Base-by-base conservation (phyloP, 2,329 filamentous ascomycete genomes). In the Sphaerulina vaccinii region DNA sequence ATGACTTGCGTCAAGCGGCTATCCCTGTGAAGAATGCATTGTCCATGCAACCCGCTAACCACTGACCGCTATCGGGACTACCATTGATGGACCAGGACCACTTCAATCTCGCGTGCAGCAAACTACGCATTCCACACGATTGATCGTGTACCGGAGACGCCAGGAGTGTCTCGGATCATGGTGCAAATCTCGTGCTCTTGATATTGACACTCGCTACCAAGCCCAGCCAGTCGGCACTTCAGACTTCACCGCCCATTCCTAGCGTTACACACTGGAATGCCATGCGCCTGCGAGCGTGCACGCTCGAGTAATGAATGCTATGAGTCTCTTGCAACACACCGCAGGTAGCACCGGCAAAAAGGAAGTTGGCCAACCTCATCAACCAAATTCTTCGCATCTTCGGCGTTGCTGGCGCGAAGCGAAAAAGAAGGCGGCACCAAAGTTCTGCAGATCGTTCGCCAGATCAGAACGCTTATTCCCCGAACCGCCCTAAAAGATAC, bases 1-100 rank as follows among this genome's bases (percentile, higher is more conserved):
- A 64, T 64, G 60, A 62, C 62, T 64, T 64, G 61, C 61, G 55
- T 62, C 52, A 51, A 55, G 52, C 59, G 52, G 23, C 36, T 45
- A 60, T 58, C 58, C 56, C 51, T 59, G 58, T 47, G 11, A 19
- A 36, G 29, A 50, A 54, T 62, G 60, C 62, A 64, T 56, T 52
- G 52, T 55, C 48, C 54, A 46, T 52, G 55, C 51, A 42, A 51
- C 32, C 23, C 47, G 43, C 29, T 21, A n/a, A n/a, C n/a, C n/a
- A n/a, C n/a, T 36, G 44, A 52, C 54, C 54, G 54, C 54, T 48
- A 40, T 53, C 46, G 32, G 42, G 41, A 27, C 16, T 21, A 21
- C 37, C 11, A 22, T 21, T 22, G 18, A 8, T 6, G 8, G 16
- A 9, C 16, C 16, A 8, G 19, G 8, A 21, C 18, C 9, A 13